Percentiles rank a stretch among this genome's conserved stretches.
Evolutionary conservation across 2,329 filamentous ascomycete genomes (phyloP).

Genomic region (Fusarium caatingaense): DNA sequence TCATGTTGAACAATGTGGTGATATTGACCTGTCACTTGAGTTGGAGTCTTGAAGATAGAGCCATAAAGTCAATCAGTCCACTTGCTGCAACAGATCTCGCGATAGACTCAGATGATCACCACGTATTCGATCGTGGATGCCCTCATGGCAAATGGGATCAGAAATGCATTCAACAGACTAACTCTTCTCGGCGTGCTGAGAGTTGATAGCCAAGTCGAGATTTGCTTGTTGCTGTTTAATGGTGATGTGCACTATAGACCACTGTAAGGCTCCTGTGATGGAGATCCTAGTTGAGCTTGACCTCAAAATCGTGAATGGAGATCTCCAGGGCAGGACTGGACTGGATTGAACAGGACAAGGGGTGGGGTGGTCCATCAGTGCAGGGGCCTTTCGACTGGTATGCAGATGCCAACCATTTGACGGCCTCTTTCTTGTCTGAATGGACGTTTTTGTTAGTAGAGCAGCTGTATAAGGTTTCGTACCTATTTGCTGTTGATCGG

Average conservation of each 20-base stretch:
- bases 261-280: not conserved
- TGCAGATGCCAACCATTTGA: constrained; percentile 29
- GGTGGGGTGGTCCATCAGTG: constrained; percentile 6
- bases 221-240: not conserved
- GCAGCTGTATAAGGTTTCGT: not conserved
- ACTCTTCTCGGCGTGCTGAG: constrained; percentile 1
- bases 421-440: not conserved
- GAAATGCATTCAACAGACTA: constrained; percentile 2
- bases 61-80: constrained; percentile 28
- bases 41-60: constrained; percentile 5
- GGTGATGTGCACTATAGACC: not conserved
- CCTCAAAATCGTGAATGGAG: constrained; percentile 11
- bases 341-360: not conserved
- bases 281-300: constrained; percentile 27
- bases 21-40: constrained; percentile 5
- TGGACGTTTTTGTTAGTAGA: constrained; percentile 1
- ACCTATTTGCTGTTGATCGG: not conserved
- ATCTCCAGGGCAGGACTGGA: constrained; percentile 16
- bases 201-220: not conserved
- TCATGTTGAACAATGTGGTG: constrained; percentile 2
- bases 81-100: constrained; percentile 1
- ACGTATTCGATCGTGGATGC: constrained; percentile 17
- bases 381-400: constrained; percentile 18
- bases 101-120: constrained; percentile 34
- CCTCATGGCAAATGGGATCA: constrained; percentile 5